phyloP scores from a whole-genome alignment of 768 basidiomycete genomes.

The Rhizopogon vesiculosus region DNA sequence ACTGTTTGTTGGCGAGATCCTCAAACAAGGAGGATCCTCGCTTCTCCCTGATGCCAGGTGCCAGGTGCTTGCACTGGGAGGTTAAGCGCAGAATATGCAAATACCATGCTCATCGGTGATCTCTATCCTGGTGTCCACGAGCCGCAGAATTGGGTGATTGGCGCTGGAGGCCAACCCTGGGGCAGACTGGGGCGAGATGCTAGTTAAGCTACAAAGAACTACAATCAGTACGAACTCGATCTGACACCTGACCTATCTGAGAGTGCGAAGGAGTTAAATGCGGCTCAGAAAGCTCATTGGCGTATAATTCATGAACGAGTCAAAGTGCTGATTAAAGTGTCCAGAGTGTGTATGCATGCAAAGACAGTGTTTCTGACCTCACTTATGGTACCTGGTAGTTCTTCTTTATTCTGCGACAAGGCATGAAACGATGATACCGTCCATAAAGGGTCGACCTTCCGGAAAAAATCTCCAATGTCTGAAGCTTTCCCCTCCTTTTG shows the following conservation, averaged over 20 bases:
- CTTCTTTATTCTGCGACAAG: neutral
- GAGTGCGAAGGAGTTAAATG: conserved; percentile 39
- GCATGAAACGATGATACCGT: neutral
- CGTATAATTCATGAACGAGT: conserved; percentile 56
- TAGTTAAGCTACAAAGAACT: conserved; percentile 60
- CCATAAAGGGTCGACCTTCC: neutral
- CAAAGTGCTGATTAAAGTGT: conserved; percentile 39
- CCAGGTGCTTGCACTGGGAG: too few relatives aligned
- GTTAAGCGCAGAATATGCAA: neutral
- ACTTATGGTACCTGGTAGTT: neutral
- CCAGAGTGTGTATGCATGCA: neutral
- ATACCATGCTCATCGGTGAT: conserved; percentile 5
- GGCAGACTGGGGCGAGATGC: conserved; percentile 93
- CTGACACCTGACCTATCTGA: conserved; percentile 53
- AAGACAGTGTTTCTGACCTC: neutral
- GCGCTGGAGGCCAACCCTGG: conserved; percentile 87
- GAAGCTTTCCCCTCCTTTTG: neutral
- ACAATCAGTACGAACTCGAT: conserved; percentile 45
- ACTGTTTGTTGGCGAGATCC: conserved; percentile 31
- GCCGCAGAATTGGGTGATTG: conserved; percentile 67
- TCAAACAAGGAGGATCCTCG: neutral
- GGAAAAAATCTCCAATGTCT: neutral
- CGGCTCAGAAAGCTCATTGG: conserved; percentile 24
- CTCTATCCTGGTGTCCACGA: neutral
- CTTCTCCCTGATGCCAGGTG: too few relatives aligned